Percentiles rank a stretch among this genome's conserved stretches.
phyloP scores from a whole-genome alignment of 2,329 filamentous ascomycete species.

The Ophiocordyceps unilateralis region DNA sequence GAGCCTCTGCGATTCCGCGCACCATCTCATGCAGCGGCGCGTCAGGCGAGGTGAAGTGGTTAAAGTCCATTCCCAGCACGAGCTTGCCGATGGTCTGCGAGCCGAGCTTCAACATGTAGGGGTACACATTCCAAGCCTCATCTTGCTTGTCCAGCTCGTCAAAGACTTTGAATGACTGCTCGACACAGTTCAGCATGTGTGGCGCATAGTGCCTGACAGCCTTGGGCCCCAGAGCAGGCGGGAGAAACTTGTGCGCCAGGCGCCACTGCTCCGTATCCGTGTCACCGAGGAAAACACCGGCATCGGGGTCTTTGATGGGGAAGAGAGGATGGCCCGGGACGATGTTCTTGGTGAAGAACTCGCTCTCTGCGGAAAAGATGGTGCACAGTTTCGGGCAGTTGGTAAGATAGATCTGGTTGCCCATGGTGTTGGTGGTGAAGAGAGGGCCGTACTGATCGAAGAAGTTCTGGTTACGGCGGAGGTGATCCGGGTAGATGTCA shows the following conservation, averaged over 20 bases:
- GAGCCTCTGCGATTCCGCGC: slow-evolving; percentile 26
- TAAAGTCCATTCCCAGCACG: slow-evolving; percentile 26
- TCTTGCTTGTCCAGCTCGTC: slow-evolving; percentile 30
- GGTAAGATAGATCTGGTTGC: slow-evolving; percentile 29
- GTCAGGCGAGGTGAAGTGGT: slow-evolving; percentile 25
- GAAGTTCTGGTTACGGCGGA: slow-evolving; percentile 37
- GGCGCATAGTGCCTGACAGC: slow-evolving; percentile 44
- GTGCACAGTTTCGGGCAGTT: slow-evolving; percentile 29
- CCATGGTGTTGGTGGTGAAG: slow-evolving; percentile 34
- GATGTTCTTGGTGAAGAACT: slow-evolving; percentile 36
- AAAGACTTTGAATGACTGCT: slow-evolving; percentile 26
- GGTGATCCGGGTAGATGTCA: slow-evolving; percentile 37
- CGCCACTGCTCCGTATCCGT: slow-evolving; percentile 32
- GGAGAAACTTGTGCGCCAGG: slow-evolving; percentile 42
- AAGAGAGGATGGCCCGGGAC: slow-evolving; percentile 29
- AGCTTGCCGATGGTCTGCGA: slow-evolving; percentile 22
- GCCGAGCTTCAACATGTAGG: slow-evolving; percentile 31
- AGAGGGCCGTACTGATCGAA: slow-evolving; percentile 35
- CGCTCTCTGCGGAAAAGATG: slow-evolving; percentile 28
- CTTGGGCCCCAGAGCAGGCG: slow-evolving; percentile 39
- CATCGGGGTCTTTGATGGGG: slow-evolving; percentile 22
- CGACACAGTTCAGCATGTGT: slow-evolving; percentile 36
- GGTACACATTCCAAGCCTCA: slow-evolving; percentile 30
- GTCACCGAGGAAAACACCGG: slow-evolving; percentile 27
- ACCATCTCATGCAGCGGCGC: slow-evolving; percentile 34